phyloP scores from a whole-genome alignment of 192 early-diverging fungal genomes.

The Rhizophagus clarus region DNA sequence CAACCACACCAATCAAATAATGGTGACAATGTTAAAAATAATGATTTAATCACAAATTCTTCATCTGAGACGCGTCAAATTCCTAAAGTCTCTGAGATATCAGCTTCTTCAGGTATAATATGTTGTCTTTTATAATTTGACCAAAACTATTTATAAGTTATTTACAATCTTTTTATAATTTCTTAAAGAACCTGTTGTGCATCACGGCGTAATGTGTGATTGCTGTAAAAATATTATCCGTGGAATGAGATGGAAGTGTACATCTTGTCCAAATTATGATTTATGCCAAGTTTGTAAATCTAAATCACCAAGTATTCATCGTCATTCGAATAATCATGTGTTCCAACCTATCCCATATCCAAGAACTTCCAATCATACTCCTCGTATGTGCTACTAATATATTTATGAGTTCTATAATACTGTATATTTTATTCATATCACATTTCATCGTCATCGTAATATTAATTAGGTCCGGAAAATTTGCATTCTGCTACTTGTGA shows the following conservation, averaged over 20 bases:
- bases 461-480: not conserved
- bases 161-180: not conserved
- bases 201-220: conserved; percentile 56
- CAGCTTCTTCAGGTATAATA: not conserved
- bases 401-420: not conserved
- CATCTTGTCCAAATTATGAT: conserved; percentile 58
- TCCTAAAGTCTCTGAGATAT: not conserved
- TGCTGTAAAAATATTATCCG: conserved; percentile 47
- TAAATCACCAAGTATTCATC: conserved; percentile 32
- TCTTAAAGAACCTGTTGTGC: conserved; percentile 29
- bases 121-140: not conserved
- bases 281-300: conserved; percentile 45
- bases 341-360: conserved; percentile 41
- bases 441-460: not conserved
- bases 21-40: not conserved
- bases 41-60: not conserved
- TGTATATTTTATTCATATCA: not conserved
- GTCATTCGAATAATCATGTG: conserved; percentile 26
- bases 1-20: not conserved
- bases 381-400: not conserved
- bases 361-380: not conserved
- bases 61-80: not conserved
- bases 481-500: conserved; percentile 50
- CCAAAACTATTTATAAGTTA: not conserved
- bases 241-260: conserved; percentile 58